Base-by-base conservation (phyloP, 2,329 filamentous ascomycete genomes). In the Xylariaceae sp. region DNA sequence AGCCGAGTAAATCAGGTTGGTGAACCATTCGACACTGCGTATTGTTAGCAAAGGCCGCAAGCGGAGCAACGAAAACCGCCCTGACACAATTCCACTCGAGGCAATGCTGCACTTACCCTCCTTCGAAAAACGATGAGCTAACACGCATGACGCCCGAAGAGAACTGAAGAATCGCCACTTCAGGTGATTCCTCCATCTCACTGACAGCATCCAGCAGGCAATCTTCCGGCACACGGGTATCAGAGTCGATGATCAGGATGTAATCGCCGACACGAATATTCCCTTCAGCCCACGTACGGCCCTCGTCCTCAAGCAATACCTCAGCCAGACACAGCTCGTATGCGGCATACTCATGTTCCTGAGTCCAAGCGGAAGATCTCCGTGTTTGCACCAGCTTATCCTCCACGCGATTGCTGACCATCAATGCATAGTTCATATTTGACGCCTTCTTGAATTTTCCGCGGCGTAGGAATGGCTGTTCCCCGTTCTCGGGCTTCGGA, bases 181-280 rank as follows among this genome's bases (percentile, higher is more conserved):
- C 83, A 2, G 86, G 87, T 2, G 84, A 88, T 65, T 86, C 84
- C 66, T 91, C 86, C 87, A 91, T 89, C 66, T 92, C 88, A 48
- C 85, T 89, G 46, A 88, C 87, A 42, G 87, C 87, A 65, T 91
- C 88, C 4, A 91, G 76, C 57, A 92, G 76, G 65, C 88, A 92
- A 70, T 91, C 88, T 40, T 78, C 73, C 1, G 88, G 88, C 2
- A 90, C 87, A 70, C 87, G 86, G 32, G 87, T 91, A 70, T 91
- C 87, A 1, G 87, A 90, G 72, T 90, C 87, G 66, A 90, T 87
- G 56, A 91, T 74, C 34, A 88, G 74, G 56, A 91, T 89, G 70
- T 91, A 91, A 71, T 95, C 89, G 53, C 90, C 90, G 27, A 95
- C 76, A 50, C 89, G 88, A 62, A 95, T 86, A 70, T 94, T 91